A percentile compares a stretch with the other conserved stretches of the same genome.
phyloP scores from a whole-genome alignment of 2,329 filamentous ascomycete species.

The Thyridium curvatum region DNA sequence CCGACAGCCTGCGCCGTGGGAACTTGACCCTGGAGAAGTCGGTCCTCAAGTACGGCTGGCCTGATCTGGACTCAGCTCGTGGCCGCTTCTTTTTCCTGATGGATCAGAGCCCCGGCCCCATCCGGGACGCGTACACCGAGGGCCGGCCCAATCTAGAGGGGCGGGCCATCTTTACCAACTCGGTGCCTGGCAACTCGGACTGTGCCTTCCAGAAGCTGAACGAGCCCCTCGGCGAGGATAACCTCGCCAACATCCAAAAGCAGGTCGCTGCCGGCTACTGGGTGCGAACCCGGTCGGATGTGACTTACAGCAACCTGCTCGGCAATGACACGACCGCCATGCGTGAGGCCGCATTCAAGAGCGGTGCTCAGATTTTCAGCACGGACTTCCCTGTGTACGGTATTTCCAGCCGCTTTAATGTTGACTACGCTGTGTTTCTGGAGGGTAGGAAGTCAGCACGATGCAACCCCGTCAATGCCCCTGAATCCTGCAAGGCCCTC shows the following conservation, averaged over 20 bases:
- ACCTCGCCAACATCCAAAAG: constrained; percentile 31
- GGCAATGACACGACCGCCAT: constrained; percentile 10
- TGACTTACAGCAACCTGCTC: constrained; percentile 36
- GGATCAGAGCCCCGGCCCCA: constrained; percentile 35
- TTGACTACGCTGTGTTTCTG: constrained; percentile 29
- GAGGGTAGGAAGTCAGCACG: too few species aligned
- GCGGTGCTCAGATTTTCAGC: constrained; percentile 42
- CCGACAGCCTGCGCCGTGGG: constrained; percentile 35
- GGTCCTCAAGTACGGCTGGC: constrained; percentile 41
- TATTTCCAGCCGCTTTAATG: constrained; percentile 37
- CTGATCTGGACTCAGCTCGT: constrained; percentile 32
- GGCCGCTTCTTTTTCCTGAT: constrained; percentile 43
- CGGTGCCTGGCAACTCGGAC: constrained; percentile 33
- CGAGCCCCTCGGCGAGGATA: constrained; percentile 11
- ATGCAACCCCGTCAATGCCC: too few species aligned
- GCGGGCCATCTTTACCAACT: constrained; percentile 41
- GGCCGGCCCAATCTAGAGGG: constrained; percentile 28
- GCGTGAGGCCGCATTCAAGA: constrained; percentile 33
- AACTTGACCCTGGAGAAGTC: constrained; percentile 37
- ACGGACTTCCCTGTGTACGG: constrained; percentile 41
- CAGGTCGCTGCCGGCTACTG: constrained; percentile 40
- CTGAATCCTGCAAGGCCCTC: too few species aligned
- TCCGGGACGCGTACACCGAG: constrained; percentile 25
- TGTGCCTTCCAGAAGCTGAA: constrained; percentile 43
- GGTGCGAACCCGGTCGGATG: constrained; percentile 40